Base-by-base conservation (phyloP, 2,329 filamentous ascomycete genomes). In the Paramyrothecium sp. region DNA sequence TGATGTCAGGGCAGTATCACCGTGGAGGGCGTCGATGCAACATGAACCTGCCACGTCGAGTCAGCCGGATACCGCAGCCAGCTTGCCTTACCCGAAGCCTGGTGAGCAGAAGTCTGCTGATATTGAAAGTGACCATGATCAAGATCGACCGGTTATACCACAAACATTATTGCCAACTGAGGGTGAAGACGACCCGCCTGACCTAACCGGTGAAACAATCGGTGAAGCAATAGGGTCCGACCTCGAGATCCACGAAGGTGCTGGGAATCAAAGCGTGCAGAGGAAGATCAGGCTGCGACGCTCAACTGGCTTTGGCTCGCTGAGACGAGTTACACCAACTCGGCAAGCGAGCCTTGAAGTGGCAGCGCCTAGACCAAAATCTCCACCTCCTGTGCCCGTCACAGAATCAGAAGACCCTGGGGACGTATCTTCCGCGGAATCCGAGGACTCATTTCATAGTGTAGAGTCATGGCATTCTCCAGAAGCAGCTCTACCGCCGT, bases 401-500 rank as follows among this genome's bases (percentile, higher is more conserved):
- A 33, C 20, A 16, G 17, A 13, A 4, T 30, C 51, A 20, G 59
- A 60, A 20, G 47, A 55, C 26, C 38, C 48, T 3, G 55, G 20
- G 26, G 34, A 47, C 17, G 41, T 51, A 73, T 75, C 10, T 76
- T 78, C 56, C n/a, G 51, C 54, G 5, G 44, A 47, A 23, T 33
- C 55, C 16, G 69, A 77, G 17, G 82, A 83, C 54, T 85, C 83
- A 1, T 84, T 86, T 60, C 81, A 83, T 63, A 83, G 78, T 56
- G 73, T 78, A 5, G 74, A 81, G 58, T 81, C 81, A 10, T 83
- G 80, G 80, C 75, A 80, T 60, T 79, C 80, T 71, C 77, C 58
- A 17, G 47, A 26, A 8, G 58, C 54, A n/a, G 54, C 61, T 23
- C 68, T 78, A 3, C 77, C 78, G 21, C 76, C 75, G 7, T 81